Evolutionary conservation across 2,329 filamentous ascomycete genomes (phyloP).

Genomic region (Ophiocordyceps robertsii): DNA sequence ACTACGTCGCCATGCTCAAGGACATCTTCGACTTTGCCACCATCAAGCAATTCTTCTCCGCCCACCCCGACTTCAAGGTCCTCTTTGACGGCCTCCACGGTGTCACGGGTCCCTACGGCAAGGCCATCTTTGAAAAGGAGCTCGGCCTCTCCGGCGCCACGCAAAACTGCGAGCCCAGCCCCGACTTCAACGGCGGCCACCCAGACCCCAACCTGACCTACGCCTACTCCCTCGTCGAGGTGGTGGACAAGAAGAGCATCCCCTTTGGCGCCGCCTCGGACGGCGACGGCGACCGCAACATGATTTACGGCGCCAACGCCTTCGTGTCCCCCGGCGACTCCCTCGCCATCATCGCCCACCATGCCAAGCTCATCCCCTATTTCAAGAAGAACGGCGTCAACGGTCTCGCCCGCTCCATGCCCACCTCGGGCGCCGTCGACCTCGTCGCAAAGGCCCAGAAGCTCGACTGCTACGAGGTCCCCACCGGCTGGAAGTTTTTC

Average conservation of each 20-base stretch:
- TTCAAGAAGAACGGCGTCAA: constrained; percentile 97
- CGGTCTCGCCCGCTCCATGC: constrained; percentile 93
- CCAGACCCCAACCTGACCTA: constrained; percentile 97
- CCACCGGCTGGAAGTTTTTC: constrained; percentile 99
- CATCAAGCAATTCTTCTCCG: constrained; percentile 84
- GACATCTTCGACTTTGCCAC: constrained; percentile 96
- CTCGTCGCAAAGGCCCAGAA: constrained; percentile 91
- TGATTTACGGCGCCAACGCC: constrained; percentile 96
- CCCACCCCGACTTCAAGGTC: constrained; percentile 86
- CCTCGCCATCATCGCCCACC: constrained; percentile 93
- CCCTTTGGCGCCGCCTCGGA: constrained; percentile 96
- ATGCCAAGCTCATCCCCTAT: constrained; percentile 92
- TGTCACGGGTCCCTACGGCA: constrained; percentile 90
- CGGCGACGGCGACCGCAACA: constrained; percentile 96
- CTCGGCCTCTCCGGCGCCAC: constrained; percentile 66
- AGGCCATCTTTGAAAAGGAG: constrained; percentile 89
- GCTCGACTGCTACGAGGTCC: constrained; percentile 87
- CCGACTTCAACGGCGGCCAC: constrained; percentile 94
- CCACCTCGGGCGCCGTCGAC: constrained; percentile 89
- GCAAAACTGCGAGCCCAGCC: constrained; percentile 84
- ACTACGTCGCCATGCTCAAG: constrained; percentile 93
- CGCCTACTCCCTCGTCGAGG: constrained; percentile 85
- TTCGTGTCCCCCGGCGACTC: constrained; percentile 98
- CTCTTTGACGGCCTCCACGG: constrained; percentile 91
- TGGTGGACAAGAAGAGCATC: constrained; percentile 79